Conservation (phyloP, 2,329 filamentous ascomycete genomes). For the Calycina herbarum region DNA sequence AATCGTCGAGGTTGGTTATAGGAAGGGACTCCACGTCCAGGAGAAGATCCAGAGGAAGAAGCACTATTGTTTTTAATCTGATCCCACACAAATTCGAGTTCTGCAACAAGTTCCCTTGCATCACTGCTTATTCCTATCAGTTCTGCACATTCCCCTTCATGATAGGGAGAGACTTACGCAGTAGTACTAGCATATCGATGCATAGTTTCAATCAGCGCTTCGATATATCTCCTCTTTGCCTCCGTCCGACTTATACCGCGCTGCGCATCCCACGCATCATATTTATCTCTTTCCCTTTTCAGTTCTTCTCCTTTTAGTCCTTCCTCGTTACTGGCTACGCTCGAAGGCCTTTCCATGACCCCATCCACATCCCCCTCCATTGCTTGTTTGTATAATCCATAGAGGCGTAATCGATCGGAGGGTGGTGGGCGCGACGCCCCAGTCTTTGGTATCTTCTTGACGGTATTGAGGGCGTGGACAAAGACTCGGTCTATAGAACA, state of each 20-base stretch:
- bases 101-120: conserved; percentile 81
- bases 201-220: conserved; percentile 94
- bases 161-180: conserved; percentile 50
- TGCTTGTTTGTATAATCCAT: conserved; percentile 97
- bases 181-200: conserved; percentile 88
- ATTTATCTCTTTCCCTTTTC: conserved; percentile 64
- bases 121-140: conserved; percentile 50
- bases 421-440: conserved; percentile 87
- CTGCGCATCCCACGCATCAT: conserved; percentile 95
- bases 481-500: conserved; percentile 81
- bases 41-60: conserved; percentile 59
- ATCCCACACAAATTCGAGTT: conserved; percentile 99
- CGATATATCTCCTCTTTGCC: conserved; percentile 91
- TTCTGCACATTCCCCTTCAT: not conserved
- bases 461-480: conserved; percentile 96
- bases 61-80: conserved; percentile 88
- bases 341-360: conserved; percentile 80
- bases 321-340: conserved; percentile 56
- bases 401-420: conserved; percentile 81
- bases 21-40: conserved; percentile 42
- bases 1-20: conserved; percentile 42
- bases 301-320: conserved; percentile 50
- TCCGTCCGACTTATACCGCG: conserved; percentile 82
- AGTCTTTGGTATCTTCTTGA: conserved; percentile 95
- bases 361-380: conserved; percentile 98